Evolutionary conservation across 75 land plant species (phyloP), one percentile per base, ranked within the genome.

Genomic region (Selaginella tamariscina): DNA sequence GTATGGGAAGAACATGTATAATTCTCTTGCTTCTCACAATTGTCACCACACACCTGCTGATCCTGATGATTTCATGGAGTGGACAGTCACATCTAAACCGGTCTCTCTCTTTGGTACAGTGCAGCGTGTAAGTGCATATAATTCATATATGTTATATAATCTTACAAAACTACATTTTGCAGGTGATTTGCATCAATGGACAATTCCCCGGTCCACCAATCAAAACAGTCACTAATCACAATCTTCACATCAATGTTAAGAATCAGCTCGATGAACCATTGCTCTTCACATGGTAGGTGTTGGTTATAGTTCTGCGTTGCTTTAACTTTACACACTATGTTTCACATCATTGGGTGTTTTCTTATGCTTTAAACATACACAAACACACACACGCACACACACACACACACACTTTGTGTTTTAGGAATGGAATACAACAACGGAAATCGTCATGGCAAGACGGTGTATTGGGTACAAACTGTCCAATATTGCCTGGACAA

Each of bases 401-500:
- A n/a, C n/a, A n/a, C n/a, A n/a, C n/a, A n/a, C 49, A 15, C 15
- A 15, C 5, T 39, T 15, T 15, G 15, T 59, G 62, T 2, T 27
- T 9, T 9, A 26, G 26, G 62, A 59, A 59, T 27, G 62, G 62
- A n/a, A 23, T 59, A 8, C 21, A 59, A n/a, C 27, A 59, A n/a
- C 62, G 62, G 26, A 5, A n/a, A 59, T 59, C 62, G 8, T 59
- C 62, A 5, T 59, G 62, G 62, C 62, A 59, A 59, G 62, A 59
- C 26, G 62, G 62, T 5, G 62, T 59, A 2, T 59, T n/a, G 26
- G 62, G 62, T 9, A 59, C 62, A n/a, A 59, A 23, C 23, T 21
- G 24, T 23, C 62, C 27, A n/a, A 23, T 59, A 8, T 59, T 23
- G 24, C 62, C 27, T 9, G 62, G 24, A 5, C 21, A 26, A n/a